Evolutionary conservation across 768 basidiomycete genomes (phyloP), one percentile per base, ranked within the genome.

Genomic region (Calvatia gigantea): DNA sequence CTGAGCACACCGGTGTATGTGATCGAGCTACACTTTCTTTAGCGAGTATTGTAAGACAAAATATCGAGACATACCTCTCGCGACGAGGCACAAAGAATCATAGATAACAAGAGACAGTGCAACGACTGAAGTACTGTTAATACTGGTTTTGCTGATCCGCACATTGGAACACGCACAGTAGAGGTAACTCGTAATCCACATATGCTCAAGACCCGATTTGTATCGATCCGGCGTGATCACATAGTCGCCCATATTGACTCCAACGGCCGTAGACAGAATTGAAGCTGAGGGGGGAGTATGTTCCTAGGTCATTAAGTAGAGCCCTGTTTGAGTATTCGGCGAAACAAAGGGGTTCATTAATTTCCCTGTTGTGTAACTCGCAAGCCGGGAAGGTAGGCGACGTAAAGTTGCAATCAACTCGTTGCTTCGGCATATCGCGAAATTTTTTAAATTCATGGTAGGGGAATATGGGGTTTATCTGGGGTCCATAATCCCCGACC

Each of bases 1-100:
- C 29, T n/a, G n/a, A n/a, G n/a, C n/a, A n/a, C 33, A 47, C 46
- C 46, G 46, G 23, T 47, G 46, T 19, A 47, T 47, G 17, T 47
- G n/a, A n/a, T 33, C 31, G 4, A 47, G 29, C 46, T 47, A 8
- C 12, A 23, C 29, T 9, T 8, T 15, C 8, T 11, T 47, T 5
- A 47, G 29, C 19, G n/a, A 12, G 11, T 31, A 11, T n/a, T 3
- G 32, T 5, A 2, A 19, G 21, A 19, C 7, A 42, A 9, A 21
- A 9, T 33, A 9, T 23, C 14, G 8, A 29, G 8, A 28, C 50
- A 27, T 7, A 51, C 50, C 50, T 51, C 50, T 31, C 38, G 50
- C 7, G 50, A 41, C 15, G 21, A 51, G 38, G 23, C 50, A 51
- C 27, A 51, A 31, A 6, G 50, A 41, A n/a, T 51, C 50, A 28